phyloP scores from a whole-genome alignment of 2,329 filamentous ascomycete genomes.

The Penicillium janthinellum region DNA sequence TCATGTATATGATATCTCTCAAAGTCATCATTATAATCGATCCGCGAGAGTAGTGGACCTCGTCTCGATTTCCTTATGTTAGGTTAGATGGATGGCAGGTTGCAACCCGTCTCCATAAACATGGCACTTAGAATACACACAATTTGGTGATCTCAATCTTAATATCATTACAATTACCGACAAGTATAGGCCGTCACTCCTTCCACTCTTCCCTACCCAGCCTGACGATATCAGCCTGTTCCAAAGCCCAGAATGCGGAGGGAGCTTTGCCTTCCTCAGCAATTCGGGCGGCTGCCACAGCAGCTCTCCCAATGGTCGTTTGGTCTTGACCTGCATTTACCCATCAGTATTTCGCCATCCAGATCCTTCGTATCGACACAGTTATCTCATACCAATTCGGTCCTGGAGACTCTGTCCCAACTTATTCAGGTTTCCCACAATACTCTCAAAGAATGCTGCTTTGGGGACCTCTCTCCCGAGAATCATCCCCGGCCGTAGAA shows the following conservation, averaged over 20 bases:
- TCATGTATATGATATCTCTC: too few species aligned
- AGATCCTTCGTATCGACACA: not conserved
- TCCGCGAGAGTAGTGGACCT: too few species aligned
- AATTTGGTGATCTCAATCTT: too few species aligned
- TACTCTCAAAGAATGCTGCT: conserved; percentile 23
- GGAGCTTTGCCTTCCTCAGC: conserved; percentile 31
- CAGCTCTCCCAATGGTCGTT: conserved; percentile 30
- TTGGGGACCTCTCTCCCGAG: conserved; percentile 32
- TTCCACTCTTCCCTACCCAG: conserved; percentile 34
- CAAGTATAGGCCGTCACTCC: conserved; percentile 8
- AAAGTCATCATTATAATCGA: too few species aligned
- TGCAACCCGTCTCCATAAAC: too few species aligned
- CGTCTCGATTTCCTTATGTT: too few species aligned
- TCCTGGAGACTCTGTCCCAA: conserved; percentile 33
- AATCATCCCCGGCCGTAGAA: conserved; percentile 41
- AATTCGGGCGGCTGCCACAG: conserved; percentile 31
- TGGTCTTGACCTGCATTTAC: conserved; percentile 30
- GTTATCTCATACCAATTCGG: conserved; percentile 26
- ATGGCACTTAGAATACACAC: too few species aligned
- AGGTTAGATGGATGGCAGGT: too few species aligned
- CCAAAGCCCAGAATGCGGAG: conserved; percentile 33
- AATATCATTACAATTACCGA: too few species aligned
- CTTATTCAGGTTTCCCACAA: conserved; percentile 25
- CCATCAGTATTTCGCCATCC: conserved; percentile 1
- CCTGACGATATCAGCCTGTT: conserved; percentile 33